phyloP scores from a whole-genome alignment of 1,284 basidiomycete species.

The Cryptococcus hybrid region DNA sequence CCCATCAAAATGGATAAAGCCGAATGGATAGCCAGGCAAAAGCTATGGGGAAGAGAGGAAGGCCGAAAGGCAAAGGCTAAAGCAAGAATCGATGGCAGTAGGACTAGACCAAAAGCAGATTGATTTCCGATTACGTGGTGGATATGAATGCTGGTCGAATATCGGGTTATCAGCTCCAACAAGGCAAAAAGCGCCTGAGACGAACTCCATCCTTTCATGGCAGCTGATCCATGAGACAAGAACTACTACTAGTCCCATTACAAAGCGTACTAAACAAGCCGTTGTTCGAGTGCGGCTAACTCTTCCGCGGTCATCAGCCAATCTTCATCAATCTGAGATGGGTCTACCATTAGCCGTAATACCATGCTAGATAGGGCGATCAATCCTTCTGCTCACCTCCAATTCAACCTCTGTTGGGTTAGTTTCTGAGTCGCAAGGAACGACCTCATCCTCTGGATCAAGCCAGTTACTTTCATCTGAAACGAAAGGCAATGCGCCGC shows the following conservation, averaged over 20 bases:
- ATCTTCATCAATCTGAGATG: conserved; percentile 30
- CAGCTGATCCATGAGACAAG: too few relatives aligned
- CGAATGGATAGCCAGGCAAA: conserved; percentile 23
- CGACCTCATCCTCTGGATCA: conserved; percentile 25
- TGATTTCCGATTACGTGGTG: neutral
- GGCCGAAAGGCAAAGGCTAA: conserved; percentile 1
- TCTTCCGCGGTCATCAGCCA: conserved; percentile 40
- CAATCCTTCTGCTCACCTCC: conserved; percentile 18
- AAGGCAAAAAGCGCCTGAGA: neutral
- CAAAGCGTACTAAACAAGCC: conserved; percentile 9
- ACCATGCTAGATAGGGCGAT: neutral
- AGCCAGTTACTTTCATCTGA: conserved; percentile 38
- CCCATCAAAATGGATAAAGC: conserved; percentile 13
- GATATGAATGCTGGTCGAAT: too few relatives aligned
- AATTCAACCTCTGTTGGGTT: conserved; percentile 52
- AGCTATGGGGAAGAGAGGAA: conserved; percentile 16
- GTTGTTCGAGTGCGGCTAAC: conserved; percentile 24
- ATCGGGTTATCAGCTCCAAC: neutral
- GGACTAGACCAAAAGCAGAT: neutral
- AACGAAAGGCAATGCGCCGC: conserved; percentile 27
- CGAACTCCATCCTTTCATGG: neutral
- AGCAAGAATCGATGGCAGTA: neutral
- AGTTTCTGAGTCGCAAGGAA: neutral
- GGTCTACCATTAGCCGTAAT: neutral
- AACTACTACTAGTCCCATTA: too few relatives aligned